A percentile compares a stretch with the other conserved stretches of the same genome.
phyloP scores from a whole-genome alignment of 1,139 yeast genomes.

The Debaryomyces sp. region DNA sequence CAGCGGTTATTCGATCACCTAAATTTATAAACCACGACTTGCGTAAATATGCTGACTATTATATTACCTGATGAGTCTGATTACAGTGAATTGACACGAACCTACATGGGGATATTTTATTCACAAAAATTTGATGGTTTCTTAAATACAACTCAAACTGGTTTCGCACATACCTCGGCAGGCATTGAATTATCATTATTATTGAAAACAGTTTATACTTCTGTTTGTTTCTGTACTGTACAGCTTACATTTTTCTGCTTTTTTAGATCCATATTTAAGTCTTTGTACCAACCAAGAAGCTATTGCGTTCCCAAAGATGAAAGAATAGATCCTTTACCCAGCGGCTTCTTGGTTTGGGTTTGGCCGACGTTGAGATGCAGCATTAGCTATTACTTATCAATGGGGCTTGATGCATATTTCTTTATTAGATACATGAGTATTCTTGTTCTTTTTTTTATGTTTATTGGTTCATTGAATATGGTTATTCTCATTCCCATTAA shows the following conservation, averaged over 20 bases:
- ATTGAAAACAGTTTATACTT: constrained; percentile 51
- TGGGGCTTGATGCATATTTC: constrained; percentile 70
- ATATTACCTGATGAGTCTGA: constrained; percentile 21
- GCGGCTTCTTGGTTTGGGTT: constrained; percentile 53
- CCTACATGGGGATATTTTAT: constrained; percentile 31
- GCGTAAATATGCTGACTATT: constrained; percentile 21
- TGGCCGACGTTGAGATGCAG: constrained; percentile 41
- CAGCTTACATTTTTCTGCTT: constrained; percentile 58
- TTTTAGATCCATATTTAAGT: constrained; percentile 47
- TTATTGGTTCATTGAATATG: constrained; percentile 53
- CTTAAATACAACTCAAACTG: constrained; percentile 59
- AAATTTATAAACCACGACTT: not conserved
- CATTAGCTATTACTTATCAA: constrained; percentile 43
- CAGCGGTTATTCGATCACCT: constrained; percentile 8
- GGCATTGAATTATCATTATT: constrained; percentile 44
- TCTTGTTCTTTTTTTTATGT: constrained; percentile 48
- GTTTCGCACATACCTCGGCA: constrained; percentile 49
- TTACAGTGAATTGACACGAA: constrained; percentile 26
- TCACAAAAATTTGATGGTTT: constrained; percentile 37
- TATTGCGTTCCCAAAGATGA: constrained; percentile 43
- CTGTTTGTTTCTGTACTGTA: constrained; percentile 51
- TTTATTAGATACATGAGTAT: constrained; percentile 57
- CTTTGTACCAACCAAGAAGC: constrained; percentile 60
- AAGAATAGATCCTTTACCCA: constrained; percentile 39
- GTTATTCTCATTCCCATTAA: constrained; percentile 62